Evolutionary conservation across 495 filamentous ascomycete genomes (phyloP).

Genomic region (Aspergillus coremiiformis): DNA sequence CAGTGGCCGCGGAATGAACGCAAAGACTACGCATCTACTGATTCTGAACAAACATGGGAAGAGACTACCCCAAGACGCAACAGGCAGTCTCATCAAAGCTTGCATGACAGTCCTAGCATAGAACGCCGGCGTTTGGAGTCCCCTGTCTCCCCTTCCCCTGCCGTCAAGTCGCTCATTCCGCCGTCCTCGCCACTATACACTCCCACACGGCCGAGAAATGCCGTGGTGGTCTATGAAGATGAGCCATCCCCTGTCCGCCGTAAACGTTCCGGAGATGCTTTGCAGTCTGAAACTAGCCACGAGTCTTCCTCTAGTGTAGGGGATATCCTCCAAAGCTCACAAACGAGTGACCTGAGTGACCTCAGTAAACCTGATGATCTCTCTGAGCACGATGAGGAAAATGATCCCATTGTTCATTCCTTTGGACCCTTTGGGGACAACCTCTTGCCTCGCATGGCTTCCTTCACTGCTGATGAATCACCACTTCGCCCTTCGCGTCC

Average conservation of each 20-base stretch:
- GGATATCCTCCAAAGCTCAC: constrained; percentile 32
- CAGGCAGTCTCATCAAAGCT: constrained; percentile 20
- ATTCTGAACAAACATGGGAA: constrained; percentile 65
- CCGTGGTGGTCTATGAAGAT: constrained; percentile 60
- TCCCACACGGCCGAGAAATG: constrained; percentile 34
- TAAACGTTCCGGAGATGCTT: constrained; percentile 20
- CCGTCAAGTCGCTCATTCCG: constrained; percentile 32
- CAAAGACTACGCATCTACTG: constrained; percentile 53
- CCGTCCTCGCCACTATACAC: constrained; percentile 40
- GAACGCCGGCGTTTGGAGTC: constrained; percentile 55
- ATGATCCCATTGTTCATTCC: constrained; percentile 82
- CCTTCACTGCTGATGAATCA: constrained; percentile 54
- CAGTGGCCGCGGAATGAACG: constrained; percentile 68
- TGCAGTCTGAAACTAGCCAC: constrained; percentile 18
- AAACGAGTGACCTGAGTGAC: constrained; percentile 56
- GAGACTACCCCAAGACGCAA: constrained; percentile 39
- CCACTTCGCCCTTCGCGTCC: constrained; percentile 39
- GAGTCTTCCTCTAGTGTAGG: constrained; percentile 18
- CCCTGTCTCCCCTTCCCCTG: constrained; percentile 70
- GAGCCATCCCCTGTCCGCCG: constrained; percentile 38
- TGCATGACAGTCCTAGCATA: constrained; percentile 58
- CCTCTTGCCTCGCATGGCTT: constrained; percentile 68
- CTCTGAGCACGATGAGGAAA: constrained; percentile 82
- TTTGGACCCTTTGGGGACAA: constrained; percentile 85
- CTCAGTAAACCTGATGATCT: constrained; percentile 51